Evolutionary conservation across 1,284 basidiomycete species (phyloP).

Genomic region (Leucoagaricus sp.): DNA sequence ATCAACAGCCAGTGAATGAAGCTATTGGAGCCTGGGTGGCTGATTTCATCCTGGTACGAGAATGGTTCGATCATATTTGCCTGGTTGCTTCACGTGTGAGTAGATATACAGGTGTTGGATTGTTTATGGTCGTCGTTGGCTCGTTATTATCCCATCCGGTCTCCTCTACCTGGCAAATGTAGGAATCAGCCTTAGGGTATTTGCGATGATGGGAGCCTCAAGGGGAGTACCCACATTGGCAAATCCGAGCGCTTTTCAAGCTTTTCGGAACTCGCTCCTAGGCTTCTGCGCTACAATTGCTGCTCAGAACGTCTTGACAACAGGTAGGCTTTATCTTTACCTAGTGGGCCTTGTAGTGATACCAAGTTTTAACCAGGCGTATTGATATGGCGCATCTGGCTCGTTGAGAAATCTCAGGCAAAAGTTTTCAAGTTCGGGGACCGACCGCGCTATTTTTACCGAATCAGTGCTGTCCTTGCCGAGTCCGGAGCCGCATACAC

Average conservation of each 20-base stretch:
- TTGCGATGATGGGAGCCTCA: neutral
- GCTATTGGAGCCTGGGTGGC: neutral
- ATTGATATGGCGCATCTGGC: neutral
- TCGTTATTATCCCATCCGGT: neutral
- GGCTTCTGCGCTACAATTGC: too few species aligned
- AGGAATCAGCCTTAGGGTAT: neutral
- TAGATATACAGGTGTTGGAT: slow-evolving; percentile 6
- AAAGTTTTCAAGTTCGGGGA: too few species aligned
- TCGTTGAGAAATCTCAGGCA: too few species aligned
- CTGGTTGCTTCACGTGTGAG: neutral
- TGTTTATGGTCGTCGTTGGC: slow-evolving; percentile 1
- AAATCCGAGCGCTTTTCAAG: neutral
- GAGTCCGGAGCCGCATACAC: slow-evolving; percentile 1
- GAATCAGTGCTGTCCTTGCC: neutral
- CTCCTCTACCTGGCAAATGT: neutral
- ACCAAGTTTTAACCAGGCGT: neutral
- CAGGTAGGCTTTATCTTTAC: too few species aligned
- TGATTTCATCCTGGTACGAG: slow-evolving; percentile 6
- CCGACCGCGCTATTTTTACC: neutral
- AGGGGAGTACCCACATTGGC: neutral
- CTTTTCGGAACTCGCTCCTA: neutral
- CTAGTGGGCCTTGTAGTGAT: too few species aligned
- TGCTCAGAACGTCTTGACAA: neutral
- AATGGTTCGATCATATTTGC: neutral
- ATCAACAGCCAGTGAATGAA: too few species aligned